These are phyloP conservation scores for Trametopsis cervina DNA, from an alignment of 768 basidiomycete genomes.

Conservation along the genomic window DNA sequence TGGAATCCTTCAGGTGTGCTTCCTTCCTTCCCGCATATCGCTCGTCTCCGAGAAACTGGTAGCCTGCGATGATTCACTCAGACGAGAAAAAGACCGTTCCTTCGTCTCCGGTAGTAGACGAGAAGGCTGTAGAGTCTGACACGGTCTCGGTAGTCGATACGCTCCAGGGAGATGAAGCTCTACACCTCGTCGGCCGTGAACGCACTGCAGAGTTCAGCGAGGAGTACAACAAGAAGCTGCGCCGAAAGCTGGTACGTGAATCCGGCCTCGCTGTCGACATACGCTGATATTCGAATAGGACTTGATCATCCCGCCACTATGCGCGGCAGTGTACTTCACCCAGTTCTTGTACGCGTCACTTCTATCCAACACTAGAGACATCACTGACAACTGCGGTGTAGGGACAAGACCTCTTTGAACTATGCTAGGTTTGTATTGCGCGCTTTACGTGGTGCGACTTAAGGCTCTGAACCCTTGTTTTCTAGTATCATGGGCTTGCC, in stretches of 20 bases:
- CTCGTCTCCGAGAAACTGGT: neutral
- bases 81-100: neutral
- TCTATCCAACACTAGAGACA: neutral
- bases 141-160: slow-evolving; percentile 25
- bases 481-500: slow-evolving; percentile 59
- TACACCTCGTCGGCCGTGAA: slow-evolving; percentile 50
- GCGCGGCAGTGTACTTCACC: slow-evolving; percentile 62
- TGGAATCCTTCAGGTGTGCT: too few relatives aligned
- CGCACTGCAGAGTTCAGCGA: slow-evolving; percentile 47
- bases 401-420: slow-evolving; percentile 65
- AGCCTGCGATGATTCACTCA: neutral
- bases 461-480: too few relatives aligned
- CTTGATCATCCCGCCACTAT: slow-evolving; percentile 43
- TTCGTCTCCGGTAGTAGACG: slow-evolving; percentile 19
- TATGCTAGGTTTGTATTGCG: slow-evolving; percentile 47
- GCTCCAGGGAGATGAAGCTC: slow-evolving; percentile 49
- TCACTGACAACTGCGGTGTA: slow-evolving; percentile 17
- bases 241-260: slow-evolving; percentile 49
- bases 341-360: slow-evolving; percentile 47
- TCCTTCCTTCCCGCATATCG: neutral
- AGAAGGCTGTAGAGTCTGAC: slow-evolving; percentile 25
- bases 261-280: neutral
- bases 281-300: slow-evolving; percentile 29
- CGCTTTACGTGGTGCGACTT: neutral
- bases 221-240: slow-evolving; percentile 49